Evolutionary conservation across 352 stramenopile species (phyloP), one percentile per base, ranked within the genome.

Genomic region (Globisporangium lucens): DNA sequence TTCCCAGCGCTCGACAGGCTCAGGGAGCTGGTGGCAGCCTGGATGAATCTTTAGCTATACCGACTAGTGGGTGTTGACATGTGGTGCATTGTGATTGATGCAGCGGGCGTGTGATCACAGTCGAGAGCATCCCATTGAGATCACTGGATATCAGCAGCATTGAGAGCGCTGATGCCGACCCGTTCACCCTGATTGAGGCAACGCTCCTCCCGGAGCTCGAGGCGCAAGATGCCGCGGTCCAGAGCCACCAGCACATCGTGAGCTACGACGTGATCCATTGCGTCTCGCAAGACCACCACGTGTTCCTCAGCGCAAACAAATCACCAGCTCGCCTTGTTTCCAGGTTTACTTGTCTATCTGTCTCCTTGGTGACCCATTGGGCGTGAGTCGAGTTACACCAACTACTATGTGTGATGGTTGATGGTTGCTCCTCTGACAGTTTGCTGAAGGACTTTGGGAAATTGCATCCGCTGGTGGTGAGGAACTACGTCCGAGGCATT

Each of bases 401-500:
- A 29, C n/a, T 30, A 33, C 4, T 15, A 8, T 20, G 13, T 10
- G 6, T 66, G 33, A 20, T 8, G 4, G 7, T 27, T 24, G 27
- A 7, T 35, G 24, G 36, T 30, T 12, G 29, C 13, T 35, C 20
- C 20, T 56, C 2, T 22, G 10, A 51, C 33, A 74, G 67, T 58
- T 43, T 73, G 30, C 63, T 73, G 4, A 36, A 43, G 30, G 57
- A 69, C 29, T 86, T 86, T 56, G 74, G 70, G 7, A 72, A 69
- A 7, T 35, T 86, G 38, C 76, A 86, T 33, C 68, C 74, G 20
- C 69, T 82, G 30, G 61, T 57, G 1, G 72, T 80, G 38, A 73
- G 74, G 29, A 68, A 78, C 55, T 83, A 79, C 49, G 61, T 77
- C 0, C 72, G 68, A 33, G 72, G 69, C 55, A 57, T 82, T 15